Percentiles rank a stretch among this genome's conserved stretches.
Conservation (phyloP, 2,329 filamentous ascomycete genomes). For the Cladosporium sp. region DNA sequence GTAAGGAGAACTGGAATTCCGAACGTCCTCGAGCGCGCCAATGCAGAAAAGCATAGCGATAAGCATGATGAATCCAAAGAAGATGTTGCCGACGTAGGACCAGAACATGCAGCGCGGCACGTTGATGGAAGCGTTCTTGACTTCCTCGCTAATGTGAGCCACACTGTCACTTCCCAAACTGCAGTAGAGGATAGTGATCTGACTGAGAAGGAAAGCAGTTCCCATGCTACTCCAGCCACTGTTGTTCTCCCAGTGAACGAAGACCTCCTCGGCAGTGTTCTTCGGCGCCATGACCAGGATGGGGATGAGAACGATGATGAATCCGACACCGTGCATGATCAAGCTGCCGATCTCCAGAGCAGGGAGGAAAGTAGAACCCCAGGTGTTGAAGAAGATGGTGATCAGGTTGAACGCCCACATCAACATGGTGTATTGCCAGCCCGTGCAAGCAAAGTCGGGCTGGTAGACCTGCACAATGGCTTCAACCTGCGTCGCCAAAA, state of each 20-base stretch:
- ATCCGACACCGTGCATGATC: slow-evolving; percentile 26
- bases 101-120: slow-evolving; percentile 30
- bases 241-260: slow-evolving; percentile 23
- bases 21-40: slow-evolving; percentile 24
- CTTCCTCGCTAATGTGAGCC: slow-evolving; percentile 25
- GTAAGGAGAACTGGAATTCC: slow-evolving; percentile 19
- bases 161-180: slow-evolving; percentile 16
- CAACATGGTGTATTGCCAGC: slow-evolving; percentile 28
- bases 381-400: slow-evolving; percentile 28
- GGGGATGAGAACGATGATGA: slow-evolving; percentile 28
- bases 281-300: slow-evolving; percentile 28
- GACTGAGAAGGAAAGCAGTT: slow-evolving; percentile 24
- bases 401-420: slow-evolving; percentile 34
- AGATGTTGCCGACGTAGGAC: slow-evolving; percentile 24
- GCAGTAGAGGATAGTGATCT: slow-evolving; percentile 21
- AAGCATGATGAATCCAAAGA: slow-evolving; percentile 21
- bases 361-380: slow-evolving; percentile 31
- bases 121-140: slow-evolving; percentile 24
- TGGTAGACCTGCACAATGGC: slow-evolving; percentile 32
- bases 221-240: slow-evolving; percentile 27
- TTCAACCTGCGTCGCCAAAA: slow-evolving; percentile 34
- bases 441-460: slow-evolving; percentile 24
- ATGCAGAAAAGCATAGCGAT: slow-evolving; percentile 29
- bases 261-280: slow-evolving; percentile 29
- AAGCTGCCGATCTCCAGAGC: slow-evolving; percentile 36